phyloP scores from a whole-genome alignment of 306 rosid species.

The Morella rubra region DNA sequence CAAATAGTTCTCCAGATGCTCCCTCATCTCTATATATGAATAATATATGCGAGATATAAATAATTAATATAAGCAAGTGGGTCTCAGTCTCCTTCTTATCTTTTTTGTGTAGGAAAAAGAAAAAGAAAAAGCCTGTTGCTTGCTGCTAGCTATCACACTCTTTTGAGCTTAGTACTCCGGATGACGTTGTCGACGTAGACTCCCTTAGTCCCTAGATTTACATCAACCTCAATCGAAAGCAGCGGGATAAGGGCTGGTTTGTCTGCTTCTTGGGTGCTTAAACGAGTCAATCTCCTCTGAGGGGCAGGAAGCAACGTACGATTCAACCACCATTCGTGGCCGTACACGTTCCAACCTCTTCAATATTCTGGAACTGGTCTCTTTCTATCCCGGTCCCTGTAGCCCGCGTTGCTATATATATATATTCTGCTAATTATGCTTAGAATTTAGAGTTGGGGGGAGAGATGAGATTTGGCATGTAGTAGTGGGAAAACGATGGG shows the following conservation, averaged over 20 bases:
- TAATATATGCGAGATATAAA: background rate
- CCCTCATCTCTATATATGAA: background rate
- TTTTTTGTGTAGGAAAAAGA: background rate
- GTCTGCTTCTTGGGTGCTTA: background rate
- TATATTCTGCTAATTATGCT: background rate
- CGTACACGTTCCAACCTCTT: background rate
- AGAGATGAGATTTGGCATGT: background rate
- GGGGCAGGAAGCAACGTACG: background rate
- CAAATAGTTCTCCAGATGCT: constrained; percentile 4
- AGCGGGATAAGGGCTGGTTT: background rate
- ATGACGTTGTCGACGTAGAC: background rate
- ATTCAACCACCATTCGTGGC: background rate
- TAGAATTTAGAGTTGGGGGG: background rate
- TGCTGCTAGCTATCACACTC: background rate
- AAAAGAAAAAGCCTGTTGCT: no score
- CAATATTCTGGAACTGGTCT: background rate
- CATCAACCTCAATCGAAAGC: background rate
- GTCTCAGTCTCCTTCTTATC: background rate
- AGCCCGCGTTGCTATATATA: no score
- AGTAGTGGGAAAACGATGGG: background rate
- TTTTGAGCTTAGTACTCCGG: background rate
- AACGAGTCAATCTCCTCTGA: background rate
- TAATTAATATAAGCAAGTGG: constrained; percentile 14
- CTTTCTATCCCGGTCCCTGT: background rate
- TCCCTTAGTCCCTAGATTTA: no score